phyloP scores from a whole-genome alignment of 306 rosid species.

The Delonix regia region DNA sequence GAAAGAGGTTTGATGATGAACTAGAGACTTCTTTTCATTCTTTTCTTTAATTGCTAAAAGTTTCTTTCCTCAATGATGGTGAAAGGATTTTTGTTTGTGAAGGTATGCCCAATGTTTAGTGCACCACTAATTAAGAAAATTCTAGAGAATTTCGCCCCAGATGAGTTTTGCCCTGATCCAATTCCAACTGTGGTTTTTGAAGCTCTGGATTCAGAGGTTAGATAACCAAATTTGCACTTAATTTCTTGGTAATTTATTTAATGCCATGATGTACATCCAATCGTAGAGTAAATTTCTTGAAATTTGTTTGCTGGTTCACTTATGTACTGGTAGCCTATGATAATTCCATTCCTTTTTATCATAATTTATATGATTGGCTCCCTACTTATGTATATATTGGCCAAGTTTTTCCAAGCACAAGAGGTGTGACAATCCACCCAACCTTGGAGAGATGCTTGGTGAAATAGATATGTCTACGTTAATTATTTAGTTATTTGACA shows the following conservation, averaged over 20 bases:
- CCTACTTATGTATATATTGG: background rate
- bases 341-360: background rate
- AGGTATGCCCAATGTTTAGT: constrained; percentile 82
- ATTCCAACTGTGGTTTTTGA: constrained; percentile 63
- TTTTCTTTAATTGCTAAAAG: background rate
- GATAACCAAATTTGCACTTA: background rate
- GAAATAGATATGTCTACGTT: background rate
- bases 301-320: background rate
- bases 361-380: background rate
- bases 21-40: constrained; percentile 25
- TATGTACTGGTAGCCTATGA: background rate
- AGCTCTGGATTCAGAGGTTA: constrained; percentile 69
- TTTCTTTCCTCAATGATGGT: constrained; percentile 21
- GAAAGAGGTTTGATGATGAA: constrained; percentile 66
- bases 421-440: background rate
- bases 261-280: background rate
- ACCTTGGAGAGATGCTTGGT: background rate
- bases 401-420: background rate
- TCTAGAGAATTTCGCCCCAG: constrained; percentile 63
- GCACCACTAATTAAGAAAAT: constrained; percentile 64
- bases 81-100: constrained; percentile 31
- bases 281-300: background rate
- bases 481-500: background rate
- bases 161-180: constrained; percentile 81
- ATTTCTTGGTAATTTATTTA: background rate